Evolutionary conservation across 2,329 filamentous ascomycete genomes (phyloP).

Genomic region (Cadophora luteo-olivacea): DNA sequence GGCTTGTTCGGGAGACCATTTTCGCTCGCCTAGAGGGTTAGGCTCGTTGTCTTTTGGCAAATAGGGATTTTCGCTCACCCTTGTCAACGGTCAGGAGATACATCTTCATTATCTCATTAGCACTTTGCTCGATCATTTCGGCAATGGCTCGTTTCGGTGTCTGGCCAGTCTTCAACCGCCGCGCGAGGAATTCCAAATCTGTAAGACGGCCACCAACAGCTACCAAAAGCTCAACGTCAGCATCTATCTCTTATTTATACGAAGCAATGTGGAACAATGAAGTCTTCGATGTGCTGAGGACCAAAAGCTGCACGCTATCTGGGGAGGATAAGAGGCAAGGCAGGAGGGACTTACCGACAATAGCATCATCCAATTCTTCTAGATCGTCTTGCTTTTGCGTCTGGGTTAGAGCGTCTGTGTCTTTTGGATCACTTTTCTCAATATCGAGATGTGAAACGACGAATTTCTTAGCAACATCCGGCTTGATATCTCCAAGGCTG

Average conservation of each 20-base stretch:
- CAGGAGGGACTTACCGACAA: conserved; percentile 52
- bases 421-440: conserved; percentile 46
- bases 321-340: too few species aligned
- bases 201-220: conserved; percentile 90
- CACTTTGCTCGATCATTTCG: conserved; percentile 88
- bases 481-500: conserved; percentile 83
- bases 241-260: background rate
- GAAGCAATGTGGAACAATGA: too few species aligned
- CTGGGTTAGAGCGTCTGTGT: conserved; percentile 42
- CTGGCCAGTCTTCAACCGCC: conserved; percentile 86
- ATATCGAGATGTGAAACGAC: conserved; percentile 80
- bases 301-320: too few species aligned
- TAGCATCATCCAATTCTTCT: conserved; percentile 78
- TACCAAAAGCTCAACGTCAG: background rate
- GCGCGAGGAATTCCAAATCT: conserved; percentile 92
- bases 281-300: too few species aligned
- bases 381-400: conserved; percentile 55
- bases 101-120: conserved; percentile 91
- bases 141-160: conserved; percentile 79
- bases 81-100: conserved; percentile 71
- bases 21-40: conserved; percentile 49
- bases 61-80: conserved; percentile 24
- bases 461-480: conserved; percentile 86
- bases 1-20: conserved; percentile 85
- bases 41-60: too few species aligned